These are phyloP conservation scores for Pseudocercospora vitis DNA, from an alignment of 2,329 filamentous ascomycete species.

Conservation along the genomic window DNA sequence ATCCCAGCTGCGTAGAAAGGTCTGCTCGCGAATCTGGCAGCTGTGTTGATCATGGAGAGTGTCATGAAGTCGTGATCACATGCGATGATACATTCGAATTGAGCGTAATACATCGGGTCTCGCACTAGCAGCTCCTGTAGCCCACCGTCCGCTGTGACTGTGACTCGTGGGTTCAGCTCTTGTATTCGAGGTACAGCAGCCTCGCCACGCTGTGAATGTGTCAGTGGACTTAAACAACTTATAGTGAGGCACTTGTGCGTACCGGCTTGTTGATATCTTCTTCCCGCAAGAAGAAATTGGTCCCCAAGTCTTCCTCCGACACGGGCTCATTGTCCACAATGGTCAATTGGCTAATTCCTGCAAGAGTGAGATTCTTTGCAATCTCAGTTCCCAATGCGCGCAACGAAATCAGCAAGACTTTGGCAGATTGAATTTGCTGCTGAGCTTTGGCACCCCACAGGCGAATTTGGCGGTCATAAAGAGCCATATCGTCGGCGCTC, in stretches of 20 bases:
- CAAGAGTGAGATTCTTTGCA: slow-evolving; percentile 94
- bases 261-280: slow-evolving; percentile 73
- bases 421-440: slow-evolving; percentile 79
- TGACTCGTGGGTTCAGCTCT: slow-evolving; percentile 86
- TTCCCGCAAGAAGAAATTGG: slow-evolving; percentile 71
- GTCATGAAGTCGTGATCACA: slow-evolving; percentile 79
- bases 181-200: slow-evolving; percentile 75
- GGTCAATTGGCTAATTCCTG: slow-evolving; percentile 86
- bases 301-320: slow-evolving; percentile 72
- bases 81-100: slow-evolving; percentile 83
- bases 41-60: slow-evolving; percentile 78
- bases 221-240: neutral
- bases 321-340: slow-evolving; percentile 77
- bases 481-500: slow-evolving; percentile 80
- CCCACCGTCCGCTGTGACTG: slow-evolving; percentile 52
- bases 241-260: slow-evolving; percentile 27
- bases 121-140: slow-evolving; percentile 69
- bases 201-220: slow-evolving; percentile 64
- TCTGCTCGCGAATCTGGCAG: slow-evolving; percentile 72
- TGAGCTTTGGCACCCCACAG: slow-evolving; percentile 97
- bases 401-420: slow-evolving; percentile 84
- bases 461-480: slow-evolving; percentile 96
- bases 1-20: slow-evolving; percentile 87
- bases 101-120: slow-evolving; percentile 69
- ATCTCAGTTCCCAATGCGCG: slow-evolving; percentile 90